These are phyloP conservation scores for Gautieria morchelliformis DNA, from an alignment of 768 basidiomycete species.

Conservation along the genomic window DNA sequence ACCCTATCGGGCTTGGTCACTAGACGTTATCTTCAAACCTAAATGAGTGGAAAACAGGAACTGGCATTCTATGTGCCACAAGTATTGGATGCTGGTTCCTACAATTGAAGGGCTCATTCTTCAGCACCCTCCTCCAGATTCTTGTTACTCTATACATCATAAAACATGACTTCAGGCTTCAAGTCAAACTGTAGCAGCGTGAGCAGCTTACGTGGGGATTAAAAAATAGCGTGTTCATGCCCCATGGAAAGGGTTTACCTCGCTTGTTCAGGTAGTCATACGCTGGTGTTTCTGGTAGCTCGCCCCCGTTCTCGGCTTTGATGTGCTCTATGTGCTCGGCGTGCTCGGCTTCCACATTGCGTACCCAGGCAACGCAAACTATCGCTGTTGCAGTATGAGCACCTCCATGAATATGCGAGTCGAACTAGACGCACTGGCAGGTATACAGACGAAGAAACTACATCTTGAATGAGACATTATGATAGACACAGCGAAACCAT, in stretches of 20 bases:
- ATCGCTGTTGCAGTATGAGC: slow-evolving; percentile 20
- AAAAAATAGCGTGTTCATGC: slow-evolving; percentile 73
- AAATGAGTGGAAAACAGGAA: background rate
- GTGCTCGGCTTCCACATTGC: slow-evolving; percentile 52
- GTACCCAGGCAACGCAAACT: slow-evolving; percentile 32
- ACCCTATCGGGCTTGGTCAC: too few species aligned
- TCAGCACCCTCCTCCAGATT: background rate
- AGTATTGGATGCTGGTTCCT: background rate
- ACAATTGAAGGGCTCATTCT: background rate
- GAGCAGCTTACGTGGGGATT: slow-evolving; percentile 49
- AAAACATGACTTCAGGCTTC: too few species aligned
- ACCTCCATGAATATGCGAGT: background rate
- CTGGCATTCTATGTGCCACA: background rate
- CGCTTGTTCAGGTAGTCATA: slow-evolving; percentile 74
- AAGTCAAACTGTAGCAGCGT: background rate
- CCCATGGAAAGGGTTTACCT: slow-evolving; percentile 79
- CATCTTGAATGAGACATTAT: background rate
- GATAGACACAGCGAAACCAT: background rate
- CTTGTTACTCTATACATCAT: background rate
- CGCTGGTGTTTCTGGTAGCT: slow-evolving; percentile 58
- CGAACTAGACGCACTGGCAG: slow-evolving; percentile 47
- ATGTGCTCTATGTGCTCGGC: slow-evolving; percentile 61
- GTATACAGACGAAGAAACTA: slow-evolving; percentile 69
- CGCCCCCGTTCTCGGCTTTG: slow-evolving; percentile 62
- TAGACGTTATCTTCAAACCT: too few species aligned